Percentiles rank a stretch among this genome's conserved stretches.
phyloP scores from a whole-genome alignment of 176 grass and related monocot genomes.

The Thalia dealbata region DNA sequence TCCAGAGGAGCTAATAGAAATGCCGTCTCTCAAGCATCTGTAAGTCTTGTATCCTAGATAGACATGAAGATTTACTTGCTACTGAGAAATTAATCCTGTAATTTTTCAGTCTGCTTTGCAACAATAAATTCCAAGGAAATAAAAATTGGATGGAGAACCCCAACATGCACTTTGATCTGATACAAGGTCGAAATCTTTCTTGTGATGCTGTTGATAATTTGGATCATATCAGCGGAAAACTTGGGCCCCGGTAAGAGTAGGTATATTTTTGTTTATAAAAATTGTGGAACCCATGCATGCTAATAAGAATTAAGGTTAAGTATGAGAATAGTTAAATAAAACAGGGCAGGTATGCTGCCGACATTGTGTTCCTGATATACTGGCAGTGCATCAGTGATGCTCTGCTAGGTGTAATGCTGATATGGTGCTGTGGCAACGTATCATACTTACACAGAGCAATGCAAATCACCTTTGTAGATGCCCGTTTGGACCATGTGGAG shows the following conservation, averaged over 20 bases:
- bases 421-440: no score
- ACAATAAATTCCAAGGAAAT: constrained; percentile 52
- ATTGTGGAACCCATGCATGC: constrained; percentile 7
- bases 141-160: constrained; percentile 29
- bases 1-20: constrained; percentile 67
- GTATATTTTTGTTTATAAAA: neutral
- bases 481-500: no score
- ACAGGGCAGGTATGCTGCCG: no score
- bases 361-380: no score
- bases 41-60: constrained; percentile 31
- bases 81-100: constrained; percentile 8
- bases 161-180: constrained; percentile 38
- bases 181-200: constrained; percentile 38
- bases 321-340: neutral
- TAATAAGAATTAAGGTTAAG: neutral
- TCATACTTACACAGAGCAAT: no score
- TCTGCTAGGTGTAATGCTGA: no score
- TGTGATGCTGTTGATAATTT: constrained; percentile 23
- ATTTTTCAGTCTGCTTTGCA: constrained; percentile 69
- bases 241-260: constrained; percentile 54
- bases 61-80: constrained; percentile 9
- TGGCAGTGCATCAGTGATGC: no score
- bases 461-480: no score
- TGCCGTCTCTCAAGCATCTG: constrained; percentile 79
- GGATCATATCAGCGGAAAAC: constrained; percentile 39